Evolutionary conservation across 108 stramenopile species (phyloP).

Genomic region (Parietichytrium sp.): DNA sequence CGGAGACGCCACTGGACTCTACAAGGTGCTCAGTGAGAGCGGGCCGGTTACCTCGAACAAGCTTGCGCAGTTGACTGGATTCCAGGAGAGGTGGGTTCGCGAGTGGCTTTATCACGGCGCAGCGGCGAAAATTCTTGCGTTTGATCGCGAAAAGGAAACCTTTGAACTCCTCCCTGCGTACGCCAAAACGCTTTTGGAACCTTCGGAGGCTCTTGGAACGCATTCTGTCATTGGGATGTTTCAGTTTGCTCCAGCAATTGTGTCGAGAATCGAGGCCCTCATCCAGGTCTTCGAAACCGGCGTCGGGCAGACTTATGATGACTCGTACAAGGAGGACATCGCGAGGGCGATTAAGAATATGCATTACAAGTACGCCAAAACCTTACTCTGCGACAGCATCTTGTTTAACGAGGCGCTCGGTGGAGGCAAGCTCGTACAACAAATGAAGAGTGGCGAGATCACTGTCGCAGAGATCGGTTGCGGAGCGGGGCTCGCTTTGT

Average conservation of each 20-base stretch:
- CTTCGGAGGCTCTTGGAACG: background rate
- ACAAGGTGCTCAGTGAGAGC: background rate
- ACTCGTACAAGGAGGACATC: constrained; percentile 17
- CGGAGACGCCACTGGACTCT: background rate
- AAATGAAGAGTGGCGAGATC: background rate
- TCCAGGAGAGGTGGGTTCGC: constrained; percentile 25
- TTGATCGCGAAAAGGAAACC: background rate
- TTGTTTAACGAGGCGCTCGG: background rate
- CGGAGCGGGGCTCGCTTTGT: background rate
- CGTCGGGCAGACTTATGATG: constrained; percentile 3
- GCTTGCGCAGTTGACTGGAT: background rate
- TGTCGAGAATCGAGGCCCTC: background rate
- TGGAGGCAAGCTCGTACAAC: background rate
- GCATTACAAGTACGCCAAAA: background rate
- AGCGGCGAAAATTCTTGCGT: background rate
- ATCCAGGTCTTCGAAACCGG: background rate
- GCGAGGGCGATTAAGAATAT: constrained; percentile 18
- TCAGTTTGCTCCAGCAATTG: background rate
- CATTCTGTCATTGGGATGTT: no score
- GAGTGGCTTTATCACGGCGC: constrained; percentile 30
- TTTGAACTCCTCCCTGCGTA: background rate
- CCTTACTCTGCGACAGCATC: background rate
- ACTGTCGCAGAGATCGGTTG: constrained; percentile 1
- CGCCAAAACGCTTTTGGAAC: background rate
- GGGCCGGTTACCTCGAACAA: background rate